These are phyloP conservation scores for Theileria parva DNA, from an alignment of 169 alveolate species.

Conservation along the genomic window DNA sequence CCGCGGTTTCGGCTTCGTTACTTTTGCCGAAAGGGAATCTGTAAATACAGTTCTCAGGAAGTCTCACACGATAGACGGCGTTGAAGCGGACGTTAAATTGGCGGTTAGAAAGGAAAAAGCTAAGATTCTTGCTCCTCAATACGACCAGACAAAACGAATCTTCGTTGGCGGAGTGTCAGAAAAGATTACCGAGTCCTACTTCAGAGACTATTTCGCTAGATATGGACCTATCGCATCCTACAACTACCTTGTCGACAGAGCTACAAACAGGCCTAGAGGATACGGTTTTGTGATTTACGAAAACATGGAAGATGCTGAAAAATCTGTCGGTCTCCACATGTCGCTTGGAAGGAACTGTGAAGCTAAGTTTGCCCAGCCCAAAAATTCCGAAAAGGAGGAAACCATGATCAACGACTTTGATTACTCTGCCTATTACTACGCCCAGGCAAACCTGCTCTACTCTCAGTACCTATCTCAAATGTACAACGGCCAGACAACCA, in stretches of 20 bases:
- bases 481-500: constrained; percentile 20
- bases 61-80: constrained; percentile 78
- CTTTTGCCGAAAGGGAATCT: constrained; percentile 73
- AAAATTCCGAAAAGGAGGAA: constrained; percentile 24
- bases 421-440: constrained; percentile 60
- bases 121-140: constrained; percentile 71
- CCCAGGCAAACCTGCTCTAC: constrained; percentile 66
- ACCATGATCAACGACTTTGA: constrained; percentile 21
- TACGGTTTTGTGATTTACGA: constrained; percentile 88
- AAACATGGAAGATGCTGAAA: constrained; percentile 77
- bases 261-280: constrained; percentile 88
- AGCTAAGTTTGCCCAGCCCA: constrained; percentile 87
- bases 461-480: constrained; percentile 62
- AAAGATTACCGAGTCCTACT: constrained; percentile 71
- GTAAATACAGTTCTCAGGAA: constrained; percentile 71
- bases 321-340: constrained; percentile 78
- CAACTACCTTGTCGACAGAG: constrained; percentile 82
- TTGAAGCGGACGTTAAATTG: constrained; percentile 55
- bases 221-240: constrained; percentile 87
- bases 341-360: constrained; percentile 87
- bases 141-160: constrained; percentile 72
- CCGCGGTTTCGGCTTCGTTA: constrained; percentile 91
- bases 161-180: constrained; percentile 92
- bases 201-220: constrained; percentile 79
- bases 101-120: constrained; percentile 79